Conservation (phyloP, 257 asterid genomes). For the Fraxinus cuspidata region DNA sequence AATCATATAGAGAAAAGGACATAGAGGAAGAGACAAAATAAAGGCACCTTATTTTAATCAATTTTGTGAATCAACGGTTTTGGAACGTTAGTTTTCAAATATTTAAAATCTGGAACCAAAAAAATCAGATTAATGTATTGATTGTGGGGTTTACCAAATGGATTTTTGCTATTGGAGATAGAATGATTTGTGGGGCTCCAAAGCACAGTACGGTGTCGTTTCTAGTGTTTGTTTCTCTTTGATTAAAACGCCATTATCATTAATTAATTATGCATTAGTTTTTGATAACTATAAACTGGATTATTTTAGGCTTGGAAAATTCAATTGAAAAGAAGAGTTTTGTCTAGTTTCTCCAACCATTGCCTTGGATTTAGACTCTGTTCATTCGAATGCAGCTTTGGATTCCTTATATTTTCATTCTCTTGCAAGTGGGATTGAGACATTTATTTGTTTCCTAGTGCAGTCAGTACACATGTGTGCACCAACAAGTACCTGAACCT, state of each 20-base stretch:
- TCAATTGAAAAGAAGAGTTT: slow-evolving; percentile 30
- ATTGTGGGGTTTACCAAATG: slow-evolving; percentile 35
- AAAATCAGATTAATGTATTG: slow-evolving; percentile 26
- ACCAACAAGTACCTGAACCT: background rate
- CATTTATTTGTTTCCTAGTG: slow-evolving; percentile 28
- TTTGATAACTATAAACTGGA: slow-evolving; percentile 23
- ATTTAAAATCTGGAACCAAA: slow-evolving; percentile 23
- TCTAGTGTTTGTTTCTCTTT: slow-evolving; percentile 36
- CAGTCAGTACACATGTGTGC: background rate
- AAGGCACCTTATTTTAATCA: slow-evolving; percentile 26
- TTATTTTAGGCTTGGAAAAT: slow-evolving; percentile 15
- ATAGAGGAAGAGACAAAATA: slow-evolving; percentile 34
- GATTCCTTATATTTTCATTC: slow-evolving; percentile 45
- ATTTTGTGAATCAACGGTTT: slow-evolving; percentile 34
- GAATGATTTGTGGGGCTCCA: slow-evolving; percentile 53
- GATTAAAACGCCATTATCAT: slow-evolving; percentile 29
- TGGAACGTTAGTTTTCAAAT: slow-evolving; percentile 40
- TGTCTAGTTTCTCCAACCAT: slow-evolving; percentile 44
- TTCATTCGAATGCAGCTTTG: slow-evolving; percentile 38
- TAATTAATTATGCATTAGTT: slow-evolving; percentile 16
- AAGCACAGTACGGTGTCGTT: slow-evolving; percentile 47
- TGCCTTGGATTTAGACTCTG: slow-evolving; percentile 29
- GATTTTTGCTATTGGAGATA: slow-evolving; percentile 50
- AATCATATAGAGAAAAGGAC: slow-evolving; percentile 17
- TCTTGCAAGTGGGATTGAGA: slow-evolving; percentile 23